Percentiles rank a stretch among this genome's conserved stretches.
Conservation (phyloP, 345 rosid species). For the Eutrema yunnanense region DNA sequence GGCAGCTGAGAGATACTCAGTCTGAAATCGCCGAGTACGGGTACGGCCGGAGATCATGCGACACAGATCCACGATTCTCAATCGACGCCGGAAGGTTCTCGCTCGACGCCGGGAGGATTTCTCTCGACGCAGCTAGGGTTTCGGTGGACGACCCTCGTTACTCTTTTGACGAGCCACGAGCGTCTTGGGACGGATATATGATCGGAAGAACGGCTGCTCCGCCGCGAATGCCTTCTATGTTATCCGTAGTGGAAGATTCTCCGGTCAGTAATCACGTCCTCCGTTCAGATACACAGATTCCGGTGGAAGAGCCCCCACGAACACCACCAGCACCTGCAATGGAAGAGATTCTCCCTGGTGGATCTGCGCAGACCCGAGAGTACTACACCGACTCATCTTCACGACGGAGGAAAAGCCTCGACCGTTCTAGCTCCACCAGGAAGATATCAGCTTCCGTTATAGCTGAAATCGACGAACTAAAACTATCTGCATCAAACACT, state of each 20-base stretch:
- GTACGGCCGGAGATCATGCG: slow-evolving; percentile 88
- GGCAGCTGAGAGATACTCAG: slow-evolving; percentile 88
- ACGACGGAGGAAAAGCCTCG: slow-evolving; percentile 81
- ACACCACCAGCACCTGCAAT: slow-evolving; percentile 22
- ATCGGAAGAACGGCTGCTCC: slow-evolving; percentile 50
- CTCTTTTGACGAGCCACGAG: slow-evolving; percentile 96
- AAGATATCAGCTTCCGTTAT: slow-evolving; percentile 75
- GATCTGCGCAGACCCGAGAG: slow-evolving; percentile 83
- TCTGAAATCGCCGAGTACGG: slow-evolving; percentile 97
- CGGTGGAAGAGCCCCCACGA: slow-evolving; percentile 48
- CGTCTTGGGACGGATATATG: slow-evolving; percentile 90
- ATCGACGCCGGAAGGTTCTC: slow-evolving; percentile 76
- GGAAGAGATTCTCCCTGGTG: slow-evolving; percentile 70
- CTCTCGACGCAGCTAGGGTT: slow-evolving; percentile 49
- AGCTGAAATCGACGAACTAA: slow-evolving; percentile 75
- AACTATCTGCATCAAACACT: slow-evolving; percentile 48
- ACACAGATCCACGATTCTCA: slow-evolving; percentile 94
- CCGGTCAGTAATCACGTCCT: slow-evolving; percentile 47
- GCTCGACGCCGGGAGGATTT: slow-evolving; percentile 38
- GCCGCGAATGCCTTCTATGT: slow-evolving; percentile 83
- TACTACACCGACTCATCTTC: slow-evolving; percentile 82
- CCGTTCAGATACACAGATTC: slow-evolving; percentile 68
- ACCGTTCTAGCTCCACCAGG: slow-evolving; percentile 67
- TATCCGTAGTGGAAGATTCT: slow-evolving; percentile 89
- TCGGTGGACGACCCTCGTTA: slow-evolving; percentile 82